phyloP scores from a whole-genome alignment of 179 eudicot species.

The Heliamphora pulchella region DNA sequence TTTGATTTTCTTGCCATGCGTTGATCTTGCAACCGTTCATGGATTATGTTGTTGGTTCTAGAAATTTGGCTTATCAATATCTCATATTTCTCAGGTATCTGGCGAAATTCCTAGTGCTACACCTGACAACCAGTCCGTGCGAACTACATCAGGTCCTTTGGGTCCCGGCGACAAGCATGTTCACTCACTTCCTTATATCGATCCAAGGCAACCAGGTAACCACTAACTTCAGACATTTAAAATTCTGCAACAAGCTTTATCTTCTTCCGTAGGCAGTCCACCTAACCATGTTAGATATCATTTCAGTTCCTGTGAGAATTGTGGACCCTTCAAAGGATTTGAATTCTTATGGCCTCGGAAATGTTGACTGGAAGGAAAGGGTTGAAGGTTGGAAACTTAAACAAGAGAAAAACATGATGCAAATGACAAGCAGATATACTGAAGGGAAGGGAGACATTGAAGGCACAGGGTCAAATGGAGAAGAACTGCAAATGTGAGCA shows the following conservation, averaged over 20 bases:
- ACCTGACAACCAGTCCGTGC: slow-evolving; percentile 73
- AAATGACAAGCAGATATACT: slow-evolving; percentile 46
- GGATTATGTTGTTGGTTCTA: not conserved
- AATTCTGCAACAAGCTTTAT: not conserved
- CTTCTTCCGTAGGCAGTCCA: too few species aligned
- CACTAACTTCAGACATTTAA: not conserved
- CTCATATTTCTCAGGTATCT: slow-evolving; percentile 49
- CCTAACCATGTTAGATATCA: slow-evolving; percentile 14
- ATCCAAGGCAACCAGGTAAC: slow-evolving; percentile 90
- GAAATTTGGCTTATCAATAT: slow-evolving; percentile 8
- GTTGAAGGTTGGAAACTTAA: slow-evolving; percentile 91
- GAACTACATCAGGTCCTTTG: slow-evolving; percentile 92
- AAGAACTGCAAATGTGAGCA: slow-evolving; percentile 83
- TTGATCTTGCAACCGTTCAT: slow-evolving; percentile 7
- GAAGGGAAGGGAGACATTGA: slow-evolving; percentile 89
- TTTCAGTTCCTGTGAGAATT: slow-evolving; percentile 78
- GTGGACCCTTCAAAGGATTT: slow-evolving; percentile 91
- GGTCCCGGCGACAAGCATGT: slow-evolving; percentile 77
- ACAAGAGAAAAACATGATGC: slow-evolving; percentile 64
- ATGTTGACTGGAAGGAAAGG: slow-evolving; percentile 94
- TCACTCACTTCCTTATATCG: slow-evolving; percentile 71
- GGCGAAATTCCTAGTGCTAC: slow-evolving; percentile 79
- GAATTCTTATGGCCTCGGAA: slow-evolving; percentile 79
- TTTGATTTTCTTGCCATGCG: not conserved
- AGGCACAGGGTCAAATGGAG: slow-evolving; percentile 93